Percentiles rank a stretch among this genome's conserved stretches.
These are phyloP conservation scores for Raddia distichophylla DNA, from an alignment of 176 grass and related monocot genomes.

Conservation along the genomic window DNA sequence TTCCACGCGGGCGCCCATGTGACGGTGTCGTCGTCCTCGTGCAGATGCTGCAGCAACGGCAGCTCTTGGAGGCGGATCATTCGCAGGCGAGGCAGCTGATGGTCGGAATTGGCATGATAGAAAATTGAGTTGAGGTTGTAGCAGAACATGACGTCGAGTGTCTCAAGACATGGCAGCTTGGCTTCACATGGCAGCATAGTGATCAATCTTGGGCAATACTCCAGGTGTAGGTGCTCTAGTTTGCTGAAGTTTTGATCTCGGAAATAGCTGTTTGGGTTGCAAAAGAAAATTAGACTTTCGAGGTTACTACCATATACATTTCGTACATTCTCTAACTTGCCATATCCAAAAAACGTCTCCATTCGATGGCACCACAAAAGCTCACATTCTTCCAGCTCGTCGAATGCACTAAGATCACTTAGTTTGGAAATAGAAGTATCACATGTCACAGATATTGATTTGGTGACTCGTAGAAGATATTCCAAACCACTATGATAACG, in stretches of 20 bases:
- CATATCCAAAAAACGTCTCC: no score
- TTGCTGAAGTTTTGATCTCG: background rate
- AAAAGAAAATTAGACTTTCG: no score
- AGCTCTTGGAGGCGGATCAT: constrained; percentile 23
- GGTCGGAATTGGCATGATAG: fast-evolving
- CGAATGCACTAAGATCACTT: no score
- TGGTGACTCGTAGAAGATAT: no score
- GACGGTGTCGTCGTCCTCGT: background rate
- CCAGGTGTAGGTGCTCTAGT: constrained; percentile 14
- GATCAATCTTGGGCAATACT: constrained; percentile 37
- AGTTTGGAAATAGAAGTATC: no score
- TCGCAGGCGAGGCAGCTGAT: background rate
- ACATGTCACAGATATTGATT: no score
- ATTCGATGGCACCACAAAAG: no score
- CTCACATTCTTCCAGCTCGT: no score
- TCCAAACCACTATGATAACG: no score
- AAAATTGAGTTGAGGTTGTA: constrained; percentile 36
- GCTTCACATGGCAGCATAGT: background rate
- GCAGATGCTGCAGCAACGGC: background rate
- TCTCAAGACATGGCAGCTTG: background rate
- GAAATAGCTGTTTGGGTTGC: no score
- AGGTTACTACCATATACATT: background rate
- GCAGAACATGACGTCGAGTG: constrained; percentile 27
- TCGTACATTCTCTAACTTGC: background rate
- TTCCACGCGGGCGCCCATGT: background rate